Percentiles rank a stretch among this genome's conserved stretches.
Conservation (phyloP, 352 stramenopile genomes). For the Globisporangium spiculum region DNA sequence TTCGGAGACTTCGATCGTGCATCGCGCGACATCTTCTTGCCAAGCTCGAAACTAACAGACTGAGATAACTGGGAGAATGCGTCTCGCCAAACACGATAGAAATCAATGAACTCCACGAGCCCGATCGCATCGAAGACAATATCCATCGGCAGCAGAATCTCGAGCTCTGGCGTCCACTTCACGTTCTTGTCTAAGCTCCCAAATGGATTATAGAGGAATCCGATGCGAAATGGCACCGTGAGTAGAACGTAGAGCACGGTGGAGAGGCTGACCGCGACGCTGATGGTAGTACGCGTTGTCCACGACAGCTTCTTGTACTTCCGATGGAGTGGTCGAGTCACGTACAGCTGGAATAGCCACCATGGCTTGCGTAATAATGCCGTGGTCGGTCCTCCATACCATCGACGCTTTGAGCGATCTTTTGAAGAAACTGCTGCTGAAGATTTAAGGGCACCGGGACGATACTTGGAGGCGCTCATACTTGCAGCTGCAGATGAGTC, state of each 20-base stretch:
- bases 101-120: conserved; percentile 37
- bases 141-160: conserved; percentile 36
- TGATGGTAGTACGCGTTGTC: conserved; percentile 39
- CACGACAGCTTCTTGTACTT: conserved; percentile 41
- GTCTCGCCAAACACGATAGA: conserved; percentile 38
- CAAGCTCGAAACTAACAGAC: conserved; percentile 40
- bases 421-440: neutral
- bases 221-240: conserved; percentile 61
- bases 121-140: conserved; percentile 41
- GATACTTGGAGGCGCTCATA: neutral
- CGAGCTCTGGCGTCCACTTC: conserved; percentile 44
- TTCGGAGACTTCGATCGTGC: conserved; percentile 26
- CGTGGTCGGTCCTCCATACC: neutral
- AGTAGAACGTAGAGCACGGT: conserved; percentile 47
- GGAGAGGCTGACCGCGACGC: conserved; percentile 23
- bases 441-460: neutral
- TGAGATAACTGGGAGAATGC: conserved; percentile 36
- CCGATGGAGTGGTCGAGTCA: conserved; percentile 27
- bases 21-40: conserved; percentile 48
- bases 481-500: neutral
- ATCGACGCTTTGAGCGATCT: neutral
- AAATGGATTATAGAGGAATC: conserved; percentile 68
- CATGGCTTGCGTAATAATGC: neutral
- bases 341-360: conserved; percentile 15
- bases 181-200: neutral